Evolutionary conservation across 1,284 basidiomycete species (phyloP).

Genomic region (Naganishia liquefaciens): DNA sequence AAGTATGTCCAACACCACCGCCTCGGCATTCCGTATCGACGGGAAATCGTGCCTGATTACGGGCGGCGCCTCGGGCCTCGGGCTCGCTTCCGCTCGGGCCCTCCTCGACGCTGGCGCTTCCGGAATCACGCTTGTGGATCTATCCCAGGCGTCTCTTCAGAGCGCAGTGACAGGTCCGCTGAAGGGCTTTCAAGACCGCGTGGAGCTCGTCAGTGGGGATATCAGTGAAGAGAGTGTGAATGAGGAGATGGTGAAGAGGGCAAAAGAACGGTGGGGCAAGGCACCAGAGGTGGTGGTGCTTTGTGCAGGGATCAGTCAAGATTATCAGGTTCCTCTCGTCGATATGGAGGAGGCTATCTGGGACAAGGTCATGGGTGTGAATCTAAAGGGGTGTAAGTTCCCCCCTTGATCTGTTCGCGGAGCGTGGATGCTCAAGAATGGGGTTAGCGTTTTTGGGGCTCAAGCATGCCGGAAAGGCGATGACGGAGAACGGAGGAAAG

Average conservation of each 20-base stretch:
- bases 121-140: slow-evolving; percentile 37
- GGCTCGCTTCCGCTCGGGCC: slow-evolving; percentile 33
- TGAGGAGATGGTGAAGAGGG: slow-evolving; percentile 24
- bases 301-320: slow-evolving; percentile 36
- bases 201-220: slow-evolving; percentile 31
- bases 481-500: slow-evolving; percentile 36
- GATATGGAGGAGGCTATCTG: slow-evolving; percentile 28
- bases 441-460: slow-evolving; percentile 39
- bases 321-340: slow-evolving; percentile 28
- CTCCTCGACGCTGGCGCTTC: slow-evolving; percentile 33
- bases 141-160: slow-evolving; percentile 5
- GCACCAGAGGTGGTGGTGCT: slow-evolving; percentile 34
- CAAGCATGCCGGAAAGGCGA: slow-evolving; percentile 36
- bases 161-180: background rate
- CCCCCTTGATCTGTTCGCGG: background rate
- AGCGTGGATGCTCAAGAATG: background rate
- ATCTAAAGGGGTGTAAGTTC: slow-evolving; percentile 34
- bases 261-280: slow-evolving; percentile 34
- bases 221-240: slow-evolving; percentile 29
- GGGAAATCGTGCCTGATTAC: slow-evolving; percentile 23
- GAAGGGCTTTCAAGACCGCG: slow-evolving; percentile 1
- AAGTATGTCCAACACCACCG: slow-evolving; percentile 6
- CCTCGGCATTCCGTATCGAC: slow-evolving; percentile 24
- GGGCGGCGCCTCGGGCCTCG: slow-evolving; percentile 37
- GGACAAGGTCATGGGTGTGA: slow-evolving; percentile 36